These are phyloP conservation scores for Saccharomyces hybrid DNA, from an alignment of 1,139 yeast species.

Conservation along the genomic window DNA sequence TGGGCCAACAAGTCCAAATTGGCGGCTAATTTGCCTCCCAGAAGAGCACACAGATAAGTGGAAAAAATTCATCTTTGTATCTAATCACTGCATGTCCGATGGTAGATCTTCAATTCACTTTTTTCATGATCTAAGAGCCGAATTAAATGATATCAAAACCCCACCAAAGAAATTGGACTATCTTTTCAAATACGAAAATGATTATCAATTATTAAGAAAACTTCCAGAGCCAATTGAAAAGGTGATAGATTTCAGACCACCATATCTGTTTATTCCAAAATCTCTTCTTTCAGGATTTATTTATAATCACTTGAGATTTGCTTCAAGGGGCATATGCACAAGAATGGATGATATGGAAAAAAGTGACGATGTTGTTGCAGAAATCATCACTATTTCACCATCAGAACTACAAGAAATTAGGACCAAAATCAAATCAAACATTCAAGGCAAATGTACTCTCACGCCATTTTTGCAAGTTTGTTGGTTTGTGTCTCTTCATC, in stretches of 20 bases:
- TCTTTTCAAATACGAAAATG: conserved; percentile 3
- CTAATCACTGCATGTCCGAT: conserved; percentile 10
- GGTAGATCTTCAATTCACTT: conserved; percentile 9
- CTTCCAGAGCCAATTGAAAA: conserved; percentile 6
- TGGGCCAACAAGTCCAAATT: conserved; percentile 6
- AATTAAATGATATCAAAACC: conserved; percentile 2
- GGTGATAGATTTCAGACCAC: neutral
- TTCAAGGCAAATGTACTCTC: conserved; percentile 6
- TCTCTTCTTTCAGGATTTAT: neutral
- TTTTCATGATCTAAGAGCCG: conserved; percentile 7
- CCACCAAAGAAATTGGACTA: neutral
- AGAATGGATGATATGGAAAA: neutral
- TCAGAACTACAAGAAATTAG: conserved; percentile 1
- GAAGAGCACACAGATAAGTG: conserved; percentile 1
- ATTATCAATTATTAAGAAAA: neutral
- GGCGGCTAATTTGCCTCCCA: conserved; percentile 8
- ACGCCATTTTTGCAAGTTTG: conserved; percentile 13
- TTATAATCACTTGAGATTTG: neutral
- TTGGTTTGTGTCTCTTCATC: conserved; percentile 9
- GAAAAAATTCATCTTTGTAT: conserved; percentile 6
- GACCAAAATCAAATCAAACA: conserved; percentile 2
- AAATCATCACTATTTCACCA: conserved; percentile 1
- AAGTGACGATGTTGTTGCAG: neutral
- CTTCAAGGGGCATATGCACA: conserved; percentile 2
- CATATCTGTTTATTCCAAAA: neutral